A percentile compares a stretch with the other conserved stretches of the same genome.
Evolutionary conservation across 176 grass and related monocot species (phyloP).

Genomic region (Oryza glumipatula): DNA sequence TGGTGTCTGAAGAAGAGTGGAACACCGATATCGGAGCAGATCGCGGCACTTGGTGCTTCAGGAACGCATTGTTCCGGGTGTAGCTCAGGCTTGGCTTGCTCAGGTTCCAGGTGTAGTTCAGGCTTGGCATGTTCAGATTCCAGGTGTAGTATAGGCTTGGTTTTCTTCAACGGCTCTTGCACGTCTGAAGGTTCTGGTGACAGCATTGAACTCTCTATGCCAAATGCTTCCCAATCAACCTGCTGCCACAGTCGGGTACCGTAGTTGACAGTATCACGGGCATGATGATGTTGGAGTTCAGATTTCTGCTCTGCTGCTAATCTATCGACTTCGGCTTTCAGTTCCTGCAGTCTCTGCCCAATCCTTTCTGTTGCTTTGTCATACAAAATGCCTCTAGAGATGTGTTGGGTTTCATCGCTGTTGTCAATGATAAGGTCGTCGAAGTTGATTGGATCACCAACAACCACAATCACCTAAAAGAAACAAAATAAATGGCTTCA

Average conservation of each 20-base stretch:
- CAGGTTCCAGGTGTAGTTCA: neutral
- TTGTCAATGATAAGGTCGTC: slow-evolving; percentile 67
- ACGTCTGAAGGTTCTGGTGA: slow-evolving; percentile 42
- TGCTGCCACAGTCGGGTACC: slow-evolving; percentile 63
- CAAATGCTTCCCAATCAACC: slow-evolving; percentile 93
- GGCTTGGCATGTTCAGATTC: slow-evolving; percentile 24
- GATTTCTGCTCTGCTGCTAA: slow-evolving; percentile 56
- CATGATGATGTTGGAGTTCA: slow-evolving; percentile 36
- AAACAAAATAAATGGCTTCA: slow-evolving; percentile 2
- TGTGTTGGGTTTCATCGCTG: slow-evolving; percentile 43
- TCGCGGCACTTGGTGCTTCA: neutral
- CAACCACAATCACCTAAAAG: slow-evolving; percentile 83
- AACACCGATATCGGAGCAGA: slow-evolving; percentile 25
- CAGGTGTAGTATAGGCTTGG: neutral
- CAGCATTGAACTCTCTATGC: slow-evolving; percentile 68
- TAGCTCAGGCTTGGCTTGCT: slow-evolving; percentile 23
- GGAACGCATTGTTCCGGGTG: neutral
- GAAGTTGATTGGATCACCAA: slow-evolving; percentile 88
- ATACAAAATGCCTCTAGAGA: slow-evolving; percentile 67
- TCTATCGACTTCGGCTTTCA: slow-evolving; percentile 66
- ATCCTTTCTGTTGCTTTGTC: slow-evolving; percentile 79
- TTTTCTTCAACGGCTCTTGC: slow-evolving; percentile 23
- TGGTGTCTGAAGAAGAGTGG: slow-evolving; percentile 60
- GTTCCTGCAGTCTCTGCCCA: slow-evolving; percentile 63
- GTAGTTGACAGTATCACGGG: slow-evolving; percentile 11